Conservation (phyloP, 2,329 filamentous ascomycete species). For the Fusarium sarcochroum region DNA sequence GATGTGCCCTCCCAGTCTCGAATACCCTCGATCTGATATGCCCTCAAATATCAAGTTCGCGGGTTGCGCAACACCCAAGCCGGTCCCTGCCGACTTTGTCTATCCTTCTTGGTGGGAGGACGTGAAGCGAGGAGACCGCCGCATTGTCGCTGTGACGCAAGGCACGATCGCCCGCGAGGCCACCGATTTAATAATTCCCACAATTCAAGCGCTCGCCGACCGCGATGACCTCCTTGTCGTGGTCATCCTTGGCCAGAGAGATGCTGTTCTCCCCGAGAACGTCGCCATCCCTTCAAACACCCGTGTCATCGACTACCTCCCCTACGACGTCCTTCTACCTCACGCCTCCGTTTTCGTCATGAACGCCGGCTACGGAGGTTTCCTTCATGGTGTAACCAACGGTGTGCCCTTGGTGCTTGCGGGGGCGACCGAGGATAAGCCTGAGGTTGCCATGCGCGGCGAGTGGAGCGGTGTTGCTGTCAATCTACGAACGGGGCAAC, state of each 20-base stretch:
- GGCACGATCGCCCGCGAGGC: conserved; percentile 60
- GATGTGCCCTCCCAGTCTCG: conserved; percentile 56
- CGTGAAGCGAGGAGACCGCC: conserved; percentile 51
- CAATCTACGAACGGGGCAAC: conserved; percentile 57
- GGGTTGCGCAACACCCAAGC: conserved; percentile 57
- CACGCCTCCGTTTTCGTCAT: conserved; percentile 61
- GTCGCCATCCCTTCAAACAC: conserved; percentile 57
- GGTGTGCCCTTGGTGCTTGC: conserved; percentile 64
- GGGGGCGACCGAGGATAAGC: conserved; percentile 59
- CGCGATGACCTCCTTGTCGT: conserved; percentile 57
- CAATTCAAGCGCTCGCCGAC: conserved; percentile 58
- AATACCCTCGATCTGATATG: conserved; percentile 56
- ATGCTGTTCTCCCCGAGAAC: conserved; percentile 41
- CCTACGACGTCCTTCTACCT: conserved; percentile 62
- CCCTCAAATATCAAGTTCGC: conserved; percentile 58
- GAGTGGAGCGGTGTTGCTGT: conserved; percentile 61
- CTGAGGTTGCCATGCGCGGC: conserved; percentile 57
- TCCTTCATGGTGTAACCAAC: conserved; percentile 60
- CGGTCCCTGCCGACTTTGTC: conserved; percentile 45
- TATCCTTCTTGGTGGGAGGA: conserved; percentile 65
- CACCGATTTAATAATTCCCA: conserved; percentile 60
- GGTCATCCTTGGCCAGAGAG: conserved; percentile 50
- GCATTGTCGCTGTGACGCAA: conserved; percentile 62
- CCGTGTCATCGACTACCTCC: conserved; percentile 62
- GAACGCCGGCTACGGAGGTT: conserved; percentile 65